phyloP scores from a whole-genome alignment of 2,329 filamentous ascomycete species.

The Colletotrichum spinosum region DNA sequence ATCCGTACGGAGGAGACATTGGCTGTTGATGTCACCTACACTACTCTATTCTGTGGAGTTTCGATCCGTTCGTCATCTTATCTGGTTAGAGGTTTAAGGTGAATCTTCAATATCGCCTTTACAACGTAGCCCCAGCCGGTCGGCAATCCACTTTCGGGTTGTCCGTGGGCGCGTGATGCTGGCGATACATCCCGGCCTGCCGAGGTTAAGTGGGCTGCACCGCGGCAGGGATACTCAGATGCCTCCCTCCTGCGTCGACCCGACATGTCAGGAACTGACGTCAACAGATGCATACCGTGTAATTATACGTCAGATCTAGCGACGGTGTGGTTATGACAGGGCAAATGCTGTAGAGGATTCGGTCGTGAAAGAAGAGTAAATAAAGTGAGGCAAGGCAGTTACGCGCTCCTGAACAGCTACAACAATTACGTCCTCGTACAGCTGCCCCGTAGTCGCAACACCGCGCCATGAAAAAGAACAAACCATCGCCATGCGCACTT shows the following conservation, averaged over 20 bases:
- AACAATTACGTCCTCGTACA: conserved; percentile 14
- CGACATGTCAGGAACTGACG: no score
- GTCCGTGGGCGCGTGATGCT: conserved; percentile 15
- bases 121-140: no score
- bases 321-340: no score
- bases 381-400: neutral
- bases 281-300: no score
- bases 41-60: conserved; percentile 23
- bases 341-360: neutral
- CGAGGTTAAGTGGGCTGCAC: neutral
- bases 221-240: no score
- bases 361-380: neutral
- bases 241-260: no score
- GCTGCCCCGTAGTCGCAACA: conserved; percentile 4
- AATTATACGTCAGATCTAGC: no score
- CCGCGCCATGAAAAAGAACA: conserved; percentile 18
- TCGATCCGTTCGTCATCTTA: conserved; percentile 7
- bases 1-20: neutral
- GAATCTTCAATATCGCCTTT: no score
- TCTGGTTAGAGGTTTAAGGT: neutral
- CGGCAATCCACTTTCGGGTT: conserved; percentile 13
- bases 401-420: conserved; percentile 14
- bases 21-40: conserved; percentile 10
- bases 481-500: neutral
- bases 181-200: no score